These are phyloP conservation scores for Microsporum audouinii DNA, from an alignment of 2,329 filamentous ascomycete species.

Conservation along the genomic window DNA sequence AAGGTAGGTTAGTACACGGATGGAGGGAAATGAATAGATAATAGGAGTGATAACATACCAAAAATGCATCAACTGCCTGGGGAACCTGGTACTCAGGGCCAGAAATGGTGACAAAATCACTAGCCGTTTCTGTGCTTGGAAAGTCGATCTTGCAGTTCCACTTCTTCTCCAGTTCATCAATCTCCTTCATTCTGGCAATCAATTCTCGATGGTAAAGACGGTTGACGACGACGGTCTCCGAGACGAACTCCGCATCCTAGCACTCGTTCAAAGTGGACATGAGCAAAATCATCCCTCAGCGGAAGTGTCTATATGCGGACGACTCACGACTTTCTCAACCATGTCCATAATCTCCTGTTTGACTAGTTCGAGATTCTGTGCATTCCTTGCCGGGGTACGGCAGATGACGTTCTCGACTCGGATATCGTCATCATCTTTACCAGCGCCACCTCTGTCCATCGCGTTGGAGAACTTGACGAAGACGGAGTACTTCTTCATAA, in stretches of 20 bases:
- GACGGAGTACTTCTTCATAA: slow-evolving; percentile 99
- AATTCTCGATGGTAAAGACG: slow-evolving; percentile 91
- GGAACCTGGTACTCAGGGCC: slow-evolving; percentile 98
- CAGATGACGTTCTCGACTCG: slow-evolving; percentile 99
- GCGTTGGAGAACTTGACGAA: slow-evolving; percentile 99
- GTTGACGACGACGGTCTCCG: slow-evolving; percentile 85
- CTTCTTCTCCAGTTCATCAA: slow-evolving; percentile 94
- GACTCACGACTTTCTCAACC: slow-evolving; percentile 79
- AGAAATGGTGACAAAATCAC: slow-evolving; percentile 88
- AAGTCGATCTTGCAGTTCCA: slow-evolving; percentile 99
- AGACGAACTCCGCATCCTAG: slow-evolving; percentile 89
- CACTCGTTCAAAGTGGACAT: slow-evolving; percentile 2
- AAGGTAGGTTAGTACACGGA: slow-evolving; percentile 20
- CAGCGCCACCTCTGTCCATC: slow-evolving; percentile 89
- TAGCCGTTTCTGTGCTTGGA: slow-evolving; percentile 92
- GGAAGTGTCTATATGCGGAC: neutral
- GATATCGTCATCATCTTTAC: slow-evolving; percentile 93
- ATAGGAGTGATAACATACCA: slow-evolving; percentile 45
- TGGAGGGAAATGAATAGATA: neutral
- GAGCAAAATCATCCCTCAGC: slow-evolving; percentile 7
- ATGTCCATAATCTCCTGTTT: slow-evolving; percentile 99
- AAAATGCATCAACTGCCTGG: slow-evolving; percentile 86
- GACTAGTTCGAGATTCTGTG: slow-evolving; percentile 89
- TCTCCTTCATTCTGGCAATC: slow-evolving; percentile 73
- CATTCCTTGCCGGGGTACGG: slow-evolving; percentile 90